Evolutionary conservation across 176 grass and related monocot genomes (phyloP).

Genomic region (Cenchrus purpureus): DNA sequence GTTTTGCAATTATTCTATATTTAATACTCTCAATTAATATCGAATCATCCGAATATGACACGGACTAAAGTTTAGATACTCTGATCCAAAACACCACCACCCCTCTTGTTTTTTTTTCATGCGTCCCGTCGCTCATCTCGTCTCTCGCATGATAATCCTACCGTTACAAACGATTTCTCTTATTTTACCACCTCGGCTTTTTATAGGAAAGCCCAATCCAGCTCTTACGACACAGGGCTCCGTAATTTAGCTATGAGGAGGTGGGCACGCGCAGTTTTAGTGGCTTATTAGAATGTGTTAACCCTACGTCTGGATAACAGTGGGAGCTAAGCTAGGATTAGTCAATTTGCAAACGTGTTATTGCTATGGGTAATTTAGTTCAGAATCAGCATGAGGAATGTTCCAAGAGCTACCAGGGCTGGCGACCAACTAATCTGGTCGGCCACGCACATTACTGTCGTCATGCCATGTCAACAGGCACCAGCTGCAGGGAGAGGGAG

Average conservation of each 20-base stretch:
- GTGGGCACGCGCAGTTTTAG: background rate
- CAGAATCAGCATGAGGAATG: background rate
- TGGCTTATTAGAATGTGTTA: background rate
- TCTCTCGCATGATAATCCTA: background rate
- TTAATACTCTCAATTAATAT: no score
- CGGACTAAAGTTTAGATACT: no score
- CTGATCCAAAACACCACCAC: no score
- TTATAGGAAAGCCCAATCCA: background rate
- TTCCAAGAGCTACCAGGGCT: background rate
- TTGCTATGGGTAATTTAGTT: background rate
- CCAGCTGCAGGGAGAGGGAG: background rate
- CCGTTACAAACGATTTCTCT: background rate
- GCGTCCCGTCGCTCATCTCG: no score
- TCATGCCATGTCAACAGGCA: constrained; percentile 22
- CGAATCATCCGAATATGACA: no score
- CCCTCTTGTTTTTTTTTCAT: no score
- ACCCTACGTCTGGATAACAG: background rate
- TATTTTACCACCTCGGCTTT: background rate
- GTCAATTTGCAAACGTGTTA: background rate
- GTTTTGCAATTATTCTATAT: no score
- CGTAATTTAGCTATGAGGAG: background rate
- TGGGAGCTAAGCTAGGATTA: background rate
- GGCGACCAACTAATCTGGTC: constrained; percentile 39
- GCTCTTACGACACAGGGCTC: background rate
- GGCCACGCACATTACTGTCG: constrained; percentile 23